Conservation (phyloP, 768 basidiomycete species). For the Boletus reticuloceps region DNA sequence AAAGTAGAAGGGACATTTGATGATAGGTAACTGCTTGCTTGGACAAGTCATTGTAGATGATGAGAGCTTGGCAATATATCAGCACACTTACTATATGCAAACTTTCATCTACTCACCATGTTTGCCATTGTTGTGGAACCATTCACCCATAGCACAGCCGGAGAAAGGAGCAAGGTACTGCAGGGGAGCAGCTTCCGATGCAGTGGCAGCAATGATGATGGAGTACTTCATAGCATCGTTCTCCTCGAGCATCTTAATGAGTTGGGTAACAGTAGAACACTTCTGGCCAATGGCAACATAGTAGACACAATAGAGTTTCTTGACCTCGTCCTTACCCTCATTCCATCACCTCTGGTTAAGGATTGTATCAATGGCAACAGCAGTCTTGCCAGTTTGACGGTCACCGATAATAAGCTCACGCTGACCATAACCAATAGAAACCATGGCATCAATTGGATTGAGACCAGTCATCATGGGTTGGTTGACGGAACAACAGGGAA, state of each 20-base stretch:
- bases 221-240: conserved; percentile 99
- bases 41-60: conserved; percentile 99
- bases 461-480: conserved; percentile 99
- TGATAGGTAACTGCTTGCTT: conserved; percentile 99
- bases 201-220: conserved; percentile 98
- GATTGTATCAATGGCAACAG: conserved; percentile 99
- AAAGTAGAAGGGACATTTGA: conserved; percentile 99
- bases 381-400: conserved; percentile 99
- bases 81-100: conserved; percentile 4
- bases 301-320: conserved; percentile 99
- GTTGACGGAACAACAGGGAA: conserved; percentile 98
- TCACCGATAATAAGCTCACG: conserved; percentile 99
- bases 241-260: conserved; percentile 99
- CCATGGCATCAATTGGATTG: conserved; percentile 99
- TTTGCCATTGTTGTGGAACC: conserved; percentile 99
- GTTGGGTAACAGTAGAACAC: conserved; percentile 98
- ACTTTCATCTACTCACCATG: conserved; percentile 61
- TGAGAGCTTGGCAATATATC: conserved; percentile 59
- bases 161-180: conserved; percentile 99
- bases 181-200: conserved; percentile 97
- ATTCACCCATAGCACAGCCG: conserved; percentile 99
- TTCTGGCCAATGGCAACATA: conserved; percentile 99
- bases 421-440: conserved; percentile 99
- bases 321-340: conserved; percentile 91
- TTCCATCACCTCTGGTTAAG: conserved; percentile 99